Percentiles rank a stretch among this genome's conserved stretches.
Conservation (phyloP, 768 basidiomycete genomes). For the Ephemerocybe angulata region DNA sequence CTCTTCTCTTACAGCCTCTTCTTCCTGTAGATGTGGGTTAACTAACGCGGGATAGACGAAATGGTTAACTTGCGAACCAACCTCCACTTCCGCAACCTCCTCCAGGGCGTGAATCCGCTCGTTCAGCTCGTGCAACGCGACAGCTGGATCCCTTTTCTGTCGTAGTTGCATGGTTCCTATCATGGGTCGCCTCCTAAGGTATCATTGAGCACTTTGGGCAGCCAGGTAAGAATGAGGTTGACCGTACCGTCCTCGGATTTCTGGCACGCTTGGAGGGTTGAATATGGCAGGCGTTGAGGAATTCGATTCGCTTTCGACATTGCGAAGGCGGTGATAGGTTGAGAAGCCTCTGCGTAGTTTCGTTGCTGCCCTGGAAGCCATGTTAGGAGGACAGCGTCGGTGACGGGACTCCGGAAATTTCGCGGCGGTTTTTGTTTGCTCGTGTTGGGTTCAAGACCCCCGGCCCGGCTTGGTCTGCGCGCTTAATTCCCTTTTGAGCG, state of each 20-base stretch:
- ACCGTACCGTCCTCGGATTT: background rate
- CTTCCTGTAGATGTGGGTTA: background rate
- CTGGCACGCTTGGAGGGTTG: background rate
- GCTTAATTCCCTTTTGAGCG: too few relatives aligned
- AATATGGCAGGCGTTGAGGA: background rate
- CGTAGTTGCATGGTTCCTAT: background rate
- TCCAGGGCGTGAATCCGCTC: constrained; percentile 13
- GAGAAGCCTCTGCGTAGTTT: background rate
- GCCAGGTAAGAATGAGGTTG: background rate
- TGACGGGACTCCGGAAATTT: too few relatives aligned
- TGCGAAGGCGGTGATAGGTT: background rate
- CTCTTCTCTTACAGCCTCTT: constrained; percentile 6
- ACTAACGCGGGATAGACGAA: too few relatives aligned
- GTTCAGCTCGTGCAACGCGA: constrained; percentile 9
- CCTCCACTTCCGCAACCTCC: constrained; percentile 9
- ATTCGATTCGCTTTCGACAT: background rate
- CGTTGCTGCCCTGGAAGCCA: background rate
- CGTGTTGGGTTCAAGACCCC: too few relatives aligned
- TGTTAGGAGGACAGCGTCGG: background rate
- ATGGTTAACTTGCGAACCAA: background rate
- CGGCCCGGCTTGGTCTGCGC: too few relatives aligned
- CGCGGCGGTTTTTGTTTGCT: too few relatives aligned
- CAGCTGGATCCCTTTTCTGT: background rate
- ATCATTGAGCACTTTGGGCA: background rate
- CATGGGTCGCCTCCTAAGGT: background rate